Conservation (phyloP, 1,139 yeast species). For the Fermentozyma sake region DNA sequence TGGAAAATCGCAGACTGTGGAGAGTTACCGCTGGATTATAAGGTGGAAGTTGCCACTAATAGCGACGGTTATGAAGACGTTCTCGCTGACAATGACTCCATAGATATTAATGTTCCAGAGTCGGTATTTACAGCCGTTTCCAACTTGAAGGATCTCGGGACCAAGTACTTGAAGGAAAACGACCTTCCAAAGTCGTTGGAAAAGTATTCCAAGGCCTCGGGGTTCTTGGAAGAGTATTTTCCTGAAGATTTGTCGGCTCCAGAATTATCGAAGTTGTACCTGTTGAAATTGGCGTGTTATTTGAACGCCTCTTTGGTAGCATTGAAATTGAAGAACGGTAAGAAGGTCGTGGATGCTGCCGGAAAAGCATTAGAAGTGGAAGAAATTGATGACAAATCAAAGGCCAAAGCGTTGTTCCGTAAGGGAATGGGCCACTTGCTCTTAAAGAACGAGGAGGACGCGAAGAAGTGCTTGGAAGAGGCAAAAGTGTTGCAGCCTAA, state of each 20-base stretch:
- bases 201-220: conserved; percentile 70
- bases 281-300: conserved; percentile 56
- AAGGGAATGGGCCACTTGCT: conserved; percentile 72
- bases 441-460: conserved; percentile 66
- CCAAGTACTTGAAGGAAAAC: conserved; percentile 64
- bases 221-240: conserved; percentile 65
- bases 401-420: conserved; percentile 82
- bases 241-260: conserved; percentile 66
- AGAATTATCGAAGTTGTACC: conserved; percentile 43
- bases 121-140: conserved; percentile 65
- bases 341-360: conserved; percentile 56
- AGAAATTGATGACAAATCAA: conserved; percentile 58
- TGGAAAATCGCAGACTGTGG: conserved; percentile 81
- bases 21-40: conserved; percentile 58
- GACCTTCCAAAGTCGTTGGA: conserved; percentile 51
- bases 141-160: conserved; percentile 74
- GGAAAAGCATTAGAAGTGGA: conserved; percentile 63
- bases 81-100: conserved; percentile 66
- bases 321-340: conserved; percentile 56
- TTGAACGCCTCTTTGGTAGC: conserved; percentile 77
- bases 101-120: conserved; percentile 55
- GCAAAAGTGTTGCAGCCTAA: conserved; percentile 66
- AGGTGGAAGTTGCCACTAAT: conserved; percentile 26
- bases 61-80: conserved; percentile 82
- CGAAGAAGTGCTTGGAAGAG: conserved; percentile 58